Evolutionary conservation across 768 basidiomycete species (phyloP).

Genomic region (Kondoa malvinella): DNA sequence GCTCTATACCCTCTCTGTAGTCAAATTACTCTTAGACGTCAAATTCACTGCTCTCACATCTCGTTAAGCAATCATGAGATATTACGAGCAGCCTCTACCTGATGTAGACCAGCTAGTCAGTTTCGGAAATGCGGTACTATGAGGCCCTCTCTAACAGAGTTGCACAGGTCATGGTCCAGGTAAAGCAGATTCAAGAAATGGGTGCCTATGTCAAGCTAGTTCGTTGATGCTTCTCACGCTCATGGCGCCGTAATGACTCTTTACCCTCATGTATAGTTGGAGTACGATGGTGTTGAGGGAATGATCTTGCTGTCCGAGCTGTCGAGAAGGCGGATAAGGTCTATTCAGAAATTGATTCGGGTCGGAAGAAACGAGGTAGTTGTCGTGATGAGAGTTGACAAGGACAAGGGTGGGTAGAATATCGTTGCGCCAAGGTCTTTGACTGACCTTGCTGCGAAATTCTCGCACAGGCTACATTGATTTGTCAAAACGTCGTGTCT

Average conservation of each 20-base stretch:
- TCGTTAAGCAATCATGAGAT: too few species aligned
- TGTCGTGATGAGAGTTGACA: conserved; percentile 92
- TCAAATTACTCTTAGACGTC: too few species aligned
- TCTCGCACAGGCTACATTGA: conserved; percentile 75
- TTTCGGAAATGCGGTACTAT: conserved; percentile 20
- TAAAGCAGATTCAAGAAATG: conserved; percentile 98
- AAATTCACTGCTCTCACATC: too few species aligned
- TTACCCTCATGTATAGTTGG: conserved; percentile 44
- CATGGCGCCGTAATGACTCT: neutral
- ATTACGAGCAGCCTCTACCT: too few species aligned
- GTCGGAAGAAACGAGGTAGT: conserved; percentile 97
- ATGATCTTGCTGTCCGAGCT: conserved; percentile 99
- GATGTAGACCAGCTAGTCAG: too few species aligned
- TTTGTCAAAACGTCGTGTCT: conserved; percentile 92
- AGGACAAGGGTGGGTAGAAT: conserved; percentile 67
- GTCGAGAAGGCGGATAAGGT: conserved; percentile 83
- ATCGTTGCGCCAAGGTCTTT: neutral
- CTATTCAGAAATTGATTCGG: conserved; percentile 92
- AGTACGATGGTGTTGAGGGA: conserved; percentile 97
- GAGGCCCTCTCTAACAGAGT: conserved; percentile 1
- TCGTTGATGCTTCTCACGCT: neutral
- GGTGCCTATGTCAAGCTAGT: conserved; percentile 98
- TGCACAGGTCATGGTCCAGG: conserved; percentile 63
- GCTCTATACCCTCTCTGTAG: too few species aligned
- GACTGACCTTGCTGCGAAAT: neutral